Evolutionary conservation across 2,329 filamentous ascomycete genomes (phyloP), one percentile per base, ranked within the genome.

Genomic region (Arthroderma sp.): DNA sequence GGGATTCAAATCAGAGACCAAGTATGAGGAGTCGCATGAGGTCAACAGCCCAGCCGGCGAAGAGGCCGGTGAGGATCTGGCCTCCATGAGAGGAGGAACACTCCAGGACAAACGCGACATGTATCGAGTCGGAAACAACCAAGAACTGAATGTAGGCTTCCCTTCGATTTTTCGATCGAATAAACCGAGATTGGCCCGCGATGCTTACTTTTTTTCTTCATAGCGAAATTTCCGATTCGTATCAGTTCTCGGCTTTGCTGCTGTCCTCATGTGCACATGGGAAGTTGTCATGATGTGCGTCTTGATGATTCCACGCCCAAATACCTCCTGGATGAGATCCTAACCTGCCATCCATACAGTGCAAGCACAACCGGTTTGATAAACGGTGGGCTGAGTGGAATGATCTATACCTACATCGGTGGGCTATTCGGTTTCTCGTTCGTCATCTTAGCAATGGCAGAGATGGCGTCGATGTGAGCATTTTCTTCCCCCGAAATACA

Each of bases 161-260:
- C n/a, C 28, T 21, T 15, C 9, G 8, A 2, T 31, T 5, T 25
- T 35, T 17, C 15, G 17, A 3, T 1, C 15, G 13, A 13, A 19
- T 35, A 21, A 3, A 0, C 15, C 15, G 13, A 19, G 33, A 9
- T 15, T 23, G 21, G 13, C 15, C 13, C 23, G 21, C 2, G 8
- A 7, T n/a, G 33, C 33, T 52, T 4, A 52, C n/a, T 7, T 11
- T 35, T 11, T 56, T 19, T 25, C 31, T 41, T 58, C 53, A n/a
- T 57, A 70, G 66, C 62, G 68, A 28, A 70, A 70, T 53, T 70
- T 70, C 55, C 63, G 67, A 56, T 70, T 70, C 38, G 58, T 71
- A 13, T 69, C 68, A 8, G 67, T 69, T 39, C 60, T 68, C 21
- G 67, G 69, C 25, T 71, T 70, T 59, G 66, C 66, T 57, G 67